phyloP scores from a whole-genome alignment of 208 protist genomes.

The Trypanosoma avium region DNA sequence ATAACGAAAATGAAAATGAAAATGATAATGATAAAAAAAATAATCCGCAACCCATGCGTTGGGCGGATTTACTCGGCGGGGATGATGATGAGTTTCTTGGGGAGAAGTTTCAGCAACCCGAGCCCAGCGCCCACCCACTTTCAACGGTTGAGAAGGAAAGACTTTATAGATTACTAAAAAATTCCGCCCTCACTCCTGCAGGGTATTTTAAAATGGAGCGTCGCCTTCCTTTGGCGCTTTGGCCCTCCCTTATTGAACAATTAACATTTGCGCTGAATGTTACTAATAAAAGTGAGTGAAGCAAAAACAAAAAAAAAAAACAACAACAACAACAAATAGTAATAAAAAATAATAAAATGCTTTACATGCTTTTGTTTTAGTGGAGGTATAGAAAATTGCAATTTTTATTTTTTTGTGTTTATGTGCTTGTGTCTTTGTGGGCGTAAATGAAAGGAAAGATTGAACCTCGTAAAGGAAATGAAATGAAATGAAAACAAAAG shows the following conservation, averaged over 20 bases:
- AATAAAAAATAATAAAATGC: too few species aligned
- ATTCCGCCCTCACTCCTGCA: constrained; percentile 23
- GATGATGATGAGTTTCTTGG: constrained; percentile 30
- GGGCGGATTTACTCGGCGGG: constrained; percentile 29
- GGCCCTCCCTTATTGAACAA: constrained; percentile 59
- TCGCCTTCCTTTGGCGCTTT: constrained; percentile 73
- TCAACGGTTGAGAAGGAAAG: constrained; percentile 69
- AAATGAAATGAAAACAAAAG: too few species aligned
- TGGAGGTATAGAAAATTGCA: too few species aligned
- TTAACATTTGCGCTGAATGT: constrained; percentile 28
- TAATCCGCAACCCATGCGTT: constrained; percentile 6
- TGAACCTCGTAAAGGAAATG: too few species aligned
- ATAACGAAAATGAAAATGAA: neutral
- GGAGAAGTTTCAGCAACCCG: too few species aligned
- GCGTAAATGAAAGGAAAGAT: too few species aligned
- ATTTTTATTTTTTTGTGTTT: too few species aligned
- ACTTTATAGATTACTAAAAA: constrained; percentile 58
- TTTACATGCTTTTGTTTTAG: too few species aligned
- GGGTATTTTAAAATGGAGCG: constrained; percentile 68
- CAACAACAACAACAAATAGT: too few species aligned
- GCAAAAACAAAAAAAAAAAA: too few species aligned
- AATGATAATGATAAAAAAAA: too few species aligned
- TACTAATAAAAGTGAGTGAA: neutral
- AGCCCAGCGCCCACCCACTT: constrained; percentile 13
- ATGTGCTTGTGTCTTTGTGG: too few species aligned